These are phyloP conservation scores for Benincasa hispida DNA, from an alignment of 306 rosid genomes.

Conservation along the genomic window DNA sequence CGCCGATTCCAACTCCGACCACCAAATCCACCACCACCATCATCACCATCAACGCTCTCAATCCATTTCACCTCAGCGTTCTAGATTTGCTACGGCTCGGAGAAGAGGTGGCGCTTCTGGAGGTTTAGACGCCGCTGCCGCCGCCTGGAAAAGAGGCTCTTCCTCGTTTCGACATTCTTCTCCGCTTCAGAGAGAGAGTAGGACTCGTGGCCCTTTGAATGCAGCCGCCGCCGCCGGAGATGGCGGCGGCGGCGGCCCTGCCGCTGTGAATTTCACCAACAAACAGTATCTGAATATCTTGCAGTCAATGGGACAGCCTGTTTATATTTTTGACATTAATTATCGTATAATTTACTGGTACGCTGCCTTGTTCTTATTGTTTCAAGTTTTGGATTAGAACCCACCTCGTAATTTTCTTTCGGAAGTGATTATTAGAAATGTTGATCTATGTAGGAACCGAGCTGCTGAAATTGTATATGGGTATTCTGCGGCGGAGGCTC, in stretches of 20 bases:
- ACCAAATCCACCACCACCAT: slow-evolving; percentile 15
- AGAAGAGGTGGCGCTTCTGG: slow-evolving; percentile 20
- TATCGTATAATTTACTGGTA: slow-evolving; percentile 70
- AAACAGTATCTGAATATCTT: slow-evolving; percentile 71
- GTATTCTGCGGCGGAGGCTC: slow-evolving; percentile 70
- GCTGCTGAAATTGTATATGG: slow-evolving; percentile 79
- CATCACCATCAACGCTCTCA: slow-evolving; percentile 75
- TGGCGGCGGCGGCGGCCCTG: slow-evolving; percentile 31
- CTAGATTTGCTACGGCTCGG: slow-evolving; percentile 31
- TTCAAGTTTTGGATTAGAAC: background rate
- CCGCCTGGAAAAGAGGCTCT: slow-evolving; percentile 44
- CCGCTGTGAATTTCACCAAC: slow-evolving; percentile 58
- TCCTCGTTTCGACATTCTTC: slow-evolving; percentile 68
- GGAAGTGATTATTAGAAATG: slow-evolving; percentile 1
- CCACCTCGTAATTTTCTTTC: slow-evolving; percentile 5
- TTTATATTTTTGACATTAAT: slow-evolving; percentile 70
- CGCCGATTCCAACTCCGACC: slow-evolving; percentile 7
- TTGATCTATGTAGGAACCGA: slow-evolving; percentile 61
- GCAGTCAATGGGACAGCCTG: slow-evolving; percentile 93
- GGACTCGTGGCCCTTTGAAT: slow-evolving; percentile 29
- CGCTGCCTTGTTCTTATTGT: background rate
- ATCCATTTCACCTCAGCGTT: slow-evolving; percentile 88
- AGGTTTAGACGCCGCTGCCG: slow-evolving; percentile 17
- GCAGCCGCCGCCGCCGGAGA: background rate
- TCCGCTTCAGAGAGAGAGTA: slow-evolving; percentile 84